A percentile compares a stretch with the other conserved stretches of the same genome.
phyloP scores from a whole-genome alignment of 306 rosid species.

The Quercus bicolor region DNA sequence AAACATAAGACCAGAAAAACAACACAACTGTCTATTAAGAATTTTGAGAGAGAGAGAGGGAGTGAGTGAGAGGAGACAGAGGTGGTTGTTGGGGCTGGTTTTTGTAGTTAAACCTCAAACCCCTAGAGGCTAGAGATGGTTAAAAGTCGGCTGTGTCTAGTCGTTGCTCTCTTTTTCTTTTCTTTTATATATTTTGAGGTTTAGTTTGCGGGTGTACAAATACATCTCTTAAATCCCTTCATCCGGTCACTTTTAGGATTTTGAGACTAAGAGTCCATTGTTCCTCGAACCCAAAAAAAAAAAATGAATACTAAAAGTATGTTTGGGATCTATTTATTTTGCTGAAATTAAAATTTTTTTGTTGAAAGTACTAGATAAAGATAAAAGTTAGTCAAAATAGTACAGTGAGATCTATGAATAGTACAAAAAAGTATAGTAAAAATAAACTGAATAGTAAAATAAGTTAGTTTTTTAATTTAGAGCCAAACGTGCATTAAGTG shows the following conservation, averaged over 20 bases:
- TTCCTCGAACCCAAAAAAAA: no score
- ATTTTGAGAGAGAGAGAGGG: neutral
- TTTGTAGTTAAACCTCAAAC: neutral
- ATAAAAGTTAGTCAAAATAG: rapidly evolving
- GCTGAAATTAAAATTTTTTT: rapidly evolving
- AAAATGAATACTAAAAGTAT: no score
- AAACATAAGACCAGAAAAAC: neutral
- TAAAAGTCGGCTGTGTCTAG: neutral
- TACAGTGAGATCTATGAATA: rapidly evolving
- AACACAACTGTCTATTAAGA: neutral
- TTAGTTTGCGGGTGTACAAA: no score
- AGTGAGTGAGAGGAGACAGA: neutral
- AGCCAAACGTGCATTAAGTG: rapidly evolving
- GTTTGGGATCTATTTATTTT: rapidly evolving
- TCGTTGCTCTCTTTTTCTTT: neutral
- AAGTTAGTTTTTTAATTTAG: rapidly evolving
- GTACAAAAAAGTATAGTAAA: no score
- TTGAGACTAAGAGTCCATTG: no score
- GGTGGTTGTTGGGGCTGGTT: neutral
- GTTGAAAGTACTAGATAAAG: no score
- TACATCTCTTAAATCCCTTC: no score
- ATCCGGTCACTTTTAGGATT: no score
- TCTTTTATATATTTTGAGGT: no score
- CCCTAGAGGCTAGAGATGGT: neutral
- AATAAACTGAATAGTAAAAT: no score